phyloP scores from a whole-genome alignment of 805 yeast genomes.

The Kluyveromyces wickerhamii region DNA sequence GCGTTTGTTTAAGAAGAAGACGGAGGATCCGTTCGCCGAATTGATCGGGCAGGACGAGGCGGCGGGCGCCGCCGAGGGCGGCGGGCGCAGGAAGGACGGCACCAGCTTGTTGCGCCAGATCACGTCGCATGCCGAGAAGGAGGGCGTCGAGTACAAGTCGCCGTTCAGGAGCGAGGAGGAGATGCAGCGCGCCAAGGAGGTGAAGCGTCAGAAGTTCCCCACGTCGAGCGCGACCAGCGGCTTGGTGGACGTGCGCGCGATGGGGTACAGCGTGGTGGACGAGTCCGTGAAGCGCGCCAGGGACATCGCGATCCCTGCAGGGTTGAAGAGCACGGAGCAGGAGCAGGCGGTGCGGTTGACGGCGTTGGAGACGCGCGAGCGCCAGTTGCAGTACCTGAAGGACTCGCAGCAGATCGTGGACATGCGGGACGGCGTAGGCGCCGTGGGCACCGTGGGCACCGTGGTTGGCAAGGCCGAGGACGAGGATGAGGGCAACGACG shows the following conservation, averaged over 20 bases:
- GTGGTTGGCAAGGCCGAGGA: slow-evolving; percentile 3
- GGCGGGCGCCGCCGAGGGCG: slow-evolving; percentile 4
- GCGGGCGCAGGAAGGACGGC: slow-evolving; percentile 2
- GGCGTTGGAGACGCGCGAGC: slow-evolving; percentile 19
- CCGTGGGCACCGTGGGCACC: slow-evolving; percentile 5
- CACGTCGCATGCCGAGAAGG: slow-evolving; percentile 5
- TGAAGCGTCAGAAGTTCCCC: slow-evolving; percentile 19
- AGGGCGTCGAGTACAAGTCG: slow-evolving; percentile 12
- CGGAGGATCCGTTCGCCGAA: slow-evolving; percentile 13
- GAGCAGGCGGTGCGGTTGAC: slow-evolving; percentile 18
- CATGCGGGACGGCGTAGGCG: slow-evolving; percentile 5
- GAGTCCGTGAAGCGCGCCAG: slow-evolving; percentile 19
- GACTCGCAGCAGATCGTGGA: slow-evolving; percentile 18
- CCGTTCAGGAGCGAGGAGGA: slow-evolving; percentile 15
- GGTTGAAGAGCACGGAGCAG: slow-evolving; percentile 21
- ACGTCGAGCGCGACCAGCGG: slow-evolving; percentile 24
- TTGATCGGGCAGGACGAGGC: slow-evolving; percentile 8
- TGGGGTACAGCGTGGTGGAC: slow-evolving; percentile 21
- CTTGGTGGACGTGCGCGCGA: slow-evolving; percentile 15
- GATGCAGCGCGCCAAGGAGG: slow-evolving; percentile 12
- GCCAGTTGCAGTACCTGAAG: slow-evolving; percentile 15
- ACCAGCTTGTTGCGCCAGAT: slow-evolving; percentile 10
- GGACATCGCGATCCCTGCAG: slow-evolving; percentile 26
- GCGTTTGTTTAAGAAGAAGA: slow-evolving; percentile 7
- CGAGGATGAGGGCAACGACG: slow-evolving; percentile 3